Evolutionary conservation across 371 early-diverging fungal genomes (phyloP).

Genomic region (Mucor plumbeus): DNA sequence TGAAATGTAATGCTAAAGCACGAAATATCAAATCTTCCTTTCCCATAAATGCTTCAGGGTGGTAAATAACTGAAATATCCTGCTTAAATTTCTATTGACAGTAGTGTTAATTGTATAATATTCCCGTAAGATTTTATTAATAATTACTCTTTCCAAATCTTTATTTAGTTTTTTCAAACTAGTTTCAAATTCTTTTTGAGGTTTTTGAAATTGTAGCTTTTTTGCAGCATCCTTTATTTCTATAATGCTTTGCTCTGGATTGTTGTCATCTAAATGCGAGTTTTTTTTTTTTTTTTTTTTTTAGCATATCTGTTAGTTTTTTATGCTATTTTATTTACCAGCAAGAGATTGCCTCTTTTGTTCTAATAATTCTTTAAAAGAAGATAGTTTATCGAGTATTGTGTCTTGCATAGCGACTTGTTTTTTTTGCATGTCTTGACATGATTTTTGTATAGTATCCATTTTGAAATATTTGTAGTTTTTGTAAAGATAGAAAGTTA

Average conservation of each 20-base stretch:
- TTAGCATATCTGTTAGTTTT: not conserved
- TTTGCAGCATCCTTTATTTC: conserved; percentile 30
- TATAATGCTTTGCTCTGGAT: conserved; percentile 5
- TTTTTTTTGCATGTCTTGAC: conserved; percentile 26
- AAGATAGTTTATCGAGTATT: conserved; percentile 21
- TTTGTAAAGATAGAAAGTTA: conserved; percentile 3
- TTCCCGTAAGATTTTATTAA: not conserved
- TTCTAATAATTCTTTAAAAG: conserved; percentile 25
- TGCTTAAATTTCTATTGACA: conserved; percentile 62
- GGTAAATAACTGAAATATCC: conserved; percentile 61
- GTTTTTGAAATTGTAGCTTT: conserved; percentile 47
- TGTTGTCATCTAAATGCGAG: conserved; percentile 5
- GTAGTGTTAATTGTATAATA: not conserved
- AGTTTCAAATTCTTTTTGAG: conserved; percentile 72
- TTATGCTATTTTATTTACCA: conserved; percentile 23
- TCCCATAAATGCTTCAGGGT: conserved; percentile 72
- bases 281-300: too few species aligned
- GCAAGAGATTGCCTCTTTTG: conserved; percentile 30
- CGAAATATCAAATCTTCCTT: conserved; percentile 64
- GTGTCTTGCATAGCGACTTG: conserved; percentile 29
- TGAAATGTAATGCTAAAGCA: conserved; percentile 77
- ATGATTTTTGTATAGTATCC: conserved; percentile 27
- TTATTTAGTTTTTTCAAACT: conserved; percentile 74
- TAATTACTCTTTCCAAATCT: conserved; percentile 73
- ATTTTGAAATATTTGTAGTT: conserved; percentile 16